These are phyloP conservation scores for Claviceps digitariae DNA, from an alignment of 2,329 filamentous ascomycete genomes.

Conservation along the genomic window DNA sequence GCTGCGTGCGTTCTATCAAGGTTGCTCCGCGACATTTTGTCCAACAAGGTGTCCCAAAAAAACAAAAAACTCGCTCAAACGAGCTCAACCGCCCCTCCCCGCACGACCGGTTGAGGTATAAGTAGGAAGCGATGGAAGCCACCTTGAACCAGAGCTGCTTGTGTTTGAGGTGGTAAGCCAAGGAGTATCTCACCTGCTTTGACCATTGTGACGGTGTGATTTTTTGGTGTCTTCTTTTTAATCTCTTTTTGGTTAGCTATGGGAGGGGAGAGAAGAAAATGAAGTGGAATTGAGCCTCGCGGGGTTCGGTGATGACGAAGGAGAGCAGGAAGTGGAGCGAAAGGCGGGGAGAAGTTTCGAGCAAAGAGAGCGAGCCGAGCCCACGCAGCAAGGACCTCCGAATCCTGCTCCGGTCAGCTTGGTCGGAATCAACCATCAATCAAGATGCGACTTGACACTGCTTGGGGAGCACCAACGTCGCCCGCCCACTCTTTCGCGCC, in stretches of 20 bases:
- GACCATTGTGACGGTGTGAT: constrained; percentile 72
- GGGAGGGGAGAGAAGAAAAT: background rate
- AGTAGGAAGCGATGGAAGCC: constrained; percentile 5
- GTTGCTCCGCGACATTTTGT: constrained; percentile 19
- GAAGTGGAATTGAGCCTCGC: background rate
- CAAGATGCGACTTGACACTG: too few relatives aligned
- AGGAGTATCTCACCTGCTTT: constrained; percentile 66
- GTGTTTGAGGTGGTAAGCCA: background rate
- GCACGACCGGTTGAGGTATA: constrained; percentile 11
- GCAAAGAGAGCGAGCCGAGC: background rate
- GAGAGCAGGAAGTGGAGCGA: constrained; percentile 6
- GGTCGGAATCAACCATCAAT: background rate
- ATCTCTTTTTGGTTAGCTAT: constrained; percentile 8
- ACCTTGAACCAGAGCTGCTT: background rate
- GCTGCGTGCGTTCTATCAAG: constrained; percentile 27
- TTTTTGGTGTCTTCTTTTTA: constrained; percentile 13
- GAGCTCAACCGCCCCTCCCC: constrained; percentile 26
- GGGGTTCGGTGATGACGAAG: constrained; percentile 6
- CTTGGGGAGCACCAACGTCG: background rate
- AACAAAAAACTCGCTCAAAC: constrained; percentile 49
- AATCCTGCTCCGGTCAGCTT: background rate
- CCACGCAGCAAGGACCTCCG: too few relatives aligned
- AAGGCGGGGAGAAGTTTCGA: constrained; percentile 7
- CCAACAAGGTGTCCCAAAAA: constrained; percentile 7
- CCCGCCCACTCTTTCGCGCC: background rate